Percentiles rank a stretch among this genome's conserved stretches.
Conservation (phyloP, 2,329 filamentous ascomycete species). For the Clarireedia homoeocarpa region DNA sequence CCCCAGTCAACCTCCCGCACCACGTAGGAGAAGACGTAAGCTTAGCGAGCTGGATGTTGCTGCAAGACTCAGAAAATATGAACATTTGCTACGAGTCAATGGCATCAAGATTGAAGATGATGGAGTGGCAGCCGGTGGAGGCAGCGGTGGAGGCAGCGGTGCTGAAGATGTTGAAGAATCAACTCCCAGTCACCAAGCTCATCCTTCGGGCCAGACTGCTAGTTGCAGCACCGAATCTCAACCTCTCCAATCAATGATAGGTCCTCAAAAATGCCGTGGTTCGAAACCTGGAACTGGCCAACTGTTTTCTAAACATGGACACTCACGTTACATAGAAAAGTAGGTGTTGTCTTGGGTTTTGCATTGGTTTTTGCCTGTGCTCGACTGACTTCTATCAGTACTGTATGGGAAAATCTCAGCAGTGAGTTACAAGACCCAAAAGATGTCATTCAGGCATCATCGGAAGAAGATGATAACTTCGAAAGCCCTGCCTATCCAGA, state of each 20-base stretch:
- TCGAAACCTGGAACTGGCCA: neutral
- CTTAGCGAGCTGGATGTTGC: conserved; percentile 23
- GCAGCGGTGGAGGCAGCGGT: neutral
- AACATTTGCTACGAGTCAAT: conserved; percentile 22
- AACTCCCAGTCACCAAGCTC: neutral
- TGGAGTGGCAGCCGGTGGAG: neutral
- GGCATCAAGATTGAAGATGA: conserved; percentile 22
- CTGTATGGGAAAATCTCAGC: conserved; percentile 25
- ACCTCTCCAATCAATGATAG: too few species aligned
- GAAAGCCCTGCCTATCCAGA: conserved; percentile 22
- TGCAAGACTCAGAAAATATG: conserved; percentile 21
- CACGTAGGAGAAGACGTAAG: conserved; percentile 22
- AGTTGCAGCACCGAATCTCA: too few species aligned
- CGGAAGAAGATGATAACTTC: conserved; percentile 25
- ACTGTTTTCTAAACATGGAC: conserved; percentile 20
- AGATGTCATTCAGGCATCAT: conserved; percentile 27
- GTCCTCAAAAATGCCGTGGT: neutral
- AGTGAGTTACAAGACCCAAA: conserved; percentile 25
- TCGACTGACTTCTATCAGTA: conserved; percentile 14
- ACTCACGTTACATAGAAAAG: conserved; percentile 25
- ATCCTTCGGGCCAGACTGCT: neutral
- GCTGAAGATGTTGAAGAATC: conserved; percentile 3
- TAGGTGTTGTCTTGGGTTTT: conserved; percentile 8
- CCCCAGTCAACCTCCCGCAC: conserved; percentile 21
- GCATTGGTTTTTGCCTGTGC: neutral